Percentiles rank a stretch among this genome's conserved stretches.
These are phyloP conservation scores for Triangularia setosa DNA, from an alignment of 2,329 filamentous ascomycete genomes.

Conservation along the genomic window DNA sequence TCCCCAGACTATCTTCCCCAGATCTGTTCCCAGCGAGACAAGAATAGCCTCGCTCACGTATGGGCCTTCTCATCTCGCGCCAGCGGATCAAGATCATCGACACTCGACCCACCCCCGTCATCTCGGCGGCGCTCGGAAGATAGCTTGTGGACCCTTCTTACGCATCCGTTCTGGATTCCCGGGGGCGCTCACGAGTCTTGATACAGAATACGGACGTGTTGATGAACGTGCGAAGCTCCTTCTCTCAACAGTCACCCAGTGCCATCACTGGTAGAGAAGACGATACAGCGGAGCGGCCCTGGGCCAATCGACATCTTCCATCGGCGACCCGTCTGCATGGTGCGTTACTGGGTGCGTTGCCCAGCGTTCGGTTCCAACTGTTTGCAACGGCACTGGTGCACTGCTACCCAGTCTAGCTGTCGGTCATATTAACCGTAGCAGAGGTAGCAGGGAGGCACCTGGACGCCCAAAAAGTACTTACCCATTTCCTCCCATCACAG, in stretches of 20 bases:
- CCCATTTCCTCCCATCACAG: neutral
- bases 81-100: slow-evolving; percentile 5
- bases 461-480: slow-evolving; percentile 10
- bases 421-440: slow-evolving; percentile 21
- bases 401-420: slow-evolving; percentile 10
- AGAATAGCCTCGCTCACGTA: neutral
- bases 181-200: slow-evolving; percentile 1
- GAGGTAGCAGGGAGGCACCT: slow-evolving; percentile 14
- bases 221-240: slow-evolving; percentile 14
- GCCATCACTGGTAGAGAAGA: neutral
- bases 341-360: slow-evolving; percentile 2
- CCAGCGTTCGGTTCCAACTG: slow-evolving; percentile 8
- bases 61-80: slow-evolving; percentile 1
- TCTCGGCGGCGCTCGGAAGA: slow-evolving; percentile 6
- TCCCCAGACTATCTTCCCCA: neutral
- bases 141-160: neutral
- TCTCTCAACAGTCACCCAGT: slow-evolving; percentile 8
- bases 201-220: slow-evolving; percentile 15
- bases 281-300: neutral
- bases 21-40: neutral
- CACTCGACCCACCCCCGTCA: slow-evolving; percentile 3
- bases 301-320: slow-evolving; percentile 12
- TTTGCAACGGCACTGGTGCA: slow-evolving; percentile 22
- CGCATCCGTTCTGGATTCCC: neutral
- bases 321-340: slow-evolving; percentile 5